Base-by-base conservation (phyloP, 345 rosid species). In the Lumnitzera littorea region DNA sequence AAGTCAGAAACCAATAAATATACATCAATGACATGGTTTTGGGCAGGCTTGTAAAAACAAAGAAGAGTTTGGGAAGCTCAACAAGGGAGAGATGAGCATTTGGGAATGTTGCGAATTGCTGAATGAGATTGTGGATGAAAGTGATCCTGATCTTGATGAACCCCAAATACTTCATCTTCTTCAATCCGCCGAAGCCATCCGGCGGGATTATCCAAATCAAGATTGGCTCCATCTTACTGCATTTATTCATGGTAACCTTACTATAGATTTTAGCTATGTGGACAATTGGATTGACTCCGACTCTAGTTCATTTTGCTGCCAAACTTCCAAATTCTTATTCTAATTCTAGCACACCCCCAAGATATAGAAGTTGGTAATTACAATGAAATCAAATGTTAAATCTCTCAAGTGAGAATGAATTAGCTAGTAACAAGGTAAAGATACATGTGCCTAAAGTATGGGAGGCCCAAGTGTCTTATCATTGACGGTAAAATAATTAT, bases 91-190 rank as follows among this genome's bases (percentile, higher is more conserved):
- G 50, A 83, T 83, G 88, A 80, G 88, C 74, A 69, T 83, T 23
- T 83, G 88, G 88, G 88, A 83, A 58, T 80, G 88, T 62, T 83
- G 88, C 31, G 88, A 80, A 71, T 79, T 83, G n/a, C 73, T 83
- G 2, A 83, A 80, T 24, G 75, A 78, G 5, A 81, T 83, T 0
- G 72, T 83, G 0, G 85, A 80, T 50, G 88, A 83, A 1, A 83
- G 88, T 46, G 88, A 83, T 61, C 88, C 88, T 4, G 88, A 83
- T 53, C 66, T 83, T 46, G 88, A 83, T 53, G 88, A 83, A 58
- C 83, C 88, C 15, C 88, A 83, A 36, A 83, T 80, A 24, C 79
- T 80, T 56, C 88, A 83, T 46, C 67, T 83, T 66, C 47, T 83
- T 56, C 88, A 83, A 65, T 70, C 88, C 0, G 88, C 88, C 29